Evolutionary conservation across 2,329 filamentous ascomycete species (phyloP).

Genomic region (Neocucurbitaria cava): DNA sequence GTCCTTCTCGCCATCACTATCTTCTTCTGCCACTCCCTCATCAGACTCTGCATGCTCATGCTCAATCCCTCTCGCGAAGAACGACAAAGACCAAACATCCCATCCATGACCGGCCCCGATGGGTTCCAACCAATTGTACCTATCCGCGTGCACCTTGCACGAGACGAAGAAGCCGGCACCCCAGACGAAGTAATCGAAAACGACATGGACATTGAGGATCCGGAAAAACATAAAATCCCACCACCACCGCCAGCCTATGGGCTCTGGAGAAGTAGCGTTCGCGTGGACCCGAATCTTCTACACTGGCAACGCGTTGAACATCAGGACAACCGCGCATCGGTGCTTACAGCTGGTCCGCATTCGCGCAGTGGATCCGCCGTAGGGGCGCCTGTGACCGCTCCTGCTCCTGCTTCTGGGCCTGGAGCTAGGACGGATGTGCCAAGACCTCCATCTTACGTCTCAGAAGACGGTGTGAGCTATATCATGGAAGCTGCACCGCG

Average conservation of each 20-base stretch:
- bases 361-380: constrained; percentile 9
- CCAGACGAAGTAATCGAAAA: constrained; percentile 59
- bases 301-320: constrained; percentile 73
- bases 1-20: constrained; percentile 76
- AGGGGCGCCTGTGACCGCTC: neutral
- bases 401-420: neutral
- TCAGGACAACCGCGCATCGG: neutral
- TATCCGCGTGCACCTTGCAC: constrained; percentile 76
- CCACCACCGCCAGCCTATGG: constrained; percentile 80
- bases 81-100: constrained; percentile 43
- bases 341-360: constrained; percentile 6
- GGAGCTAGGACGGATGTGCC: constrained; percentile 17
- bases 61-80: constrained; percentile 54
- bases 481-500: constrained; percentile 68
- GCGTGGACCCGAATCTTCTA: constrained; percentile 80
- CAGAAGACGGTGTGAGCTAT: constrained; percentile 77
- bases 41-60: constrained; percentile 74
- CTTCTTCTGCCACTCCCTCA: constrained; percentile 80
- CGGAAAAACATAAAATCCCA: constrained; percentile 28
- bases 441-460: constrained; percentile 77
- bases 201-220: constrained; percentile 15
- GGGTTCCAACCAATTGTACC: constrained; percentile 76
- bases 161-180: constrained; percentile 72
- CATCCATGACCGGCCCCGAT: constrained; percentile 61
- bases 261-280: constrained; percentile 80